phyloP scores from a whole-genome alignment of 2,329 filamentous ascomycete species.

The Aspergillus sp. region DNA sequence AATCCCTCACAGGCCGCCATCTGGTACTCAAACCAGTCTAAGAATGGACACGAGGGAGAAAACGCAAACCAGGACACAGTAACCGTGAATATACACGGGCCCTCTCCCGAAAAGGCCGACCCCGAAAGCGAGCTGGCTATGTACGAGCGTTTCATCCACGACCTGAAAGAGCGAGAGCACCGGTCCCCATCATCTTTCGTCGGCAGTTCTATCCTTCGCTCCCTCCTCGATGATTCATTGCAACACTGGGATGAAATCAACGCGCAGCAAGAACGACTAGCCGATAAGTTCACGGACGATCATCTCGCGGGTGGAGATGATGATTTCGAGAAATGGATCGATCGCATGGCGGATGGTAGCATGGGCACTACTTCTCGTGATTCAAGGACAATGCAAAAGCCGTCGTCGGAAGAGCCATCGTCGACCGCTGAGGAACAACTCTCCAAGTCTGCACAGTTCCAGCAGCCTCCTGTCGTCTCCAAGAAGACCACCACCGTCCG shows the following conservation, averaged over 20 bases:
- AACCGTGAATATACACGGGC: too few relatives aligned
- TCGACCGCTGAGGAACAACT: too few relatives aligned
- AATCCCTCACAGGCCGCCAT: conserved; percentile 13
- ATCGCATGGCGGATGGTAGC: conserved; percentile 17
- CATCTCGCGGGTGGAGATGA: conserved; percentile 2
- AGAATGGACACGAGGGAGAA: not conserved
- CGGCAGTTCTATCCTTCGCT: conserved; percentile 26
- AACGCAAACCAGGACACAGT: too few relatives aligned
- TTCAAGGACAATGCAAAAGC: conserved; percentile 8
- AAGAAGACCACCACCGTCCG: conserved; percentile 50
- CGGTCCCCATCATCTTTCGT: conserved; percentile 18
- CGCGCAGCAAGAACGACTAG: conserved; percentile 4
- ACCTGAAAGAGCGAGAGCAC: conserved; percentile 24
- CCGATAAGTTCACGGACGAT: not conserved
- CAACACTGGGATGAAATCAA: conserved; percentile 15
- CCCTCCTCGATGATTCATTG: conserved; percentile 25
- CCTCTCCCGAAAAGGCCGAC: too few relatives aligned
- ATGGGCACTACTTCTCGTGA: conserved; percentile 15
- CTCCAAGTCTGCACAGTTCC: too few relatives aligned
- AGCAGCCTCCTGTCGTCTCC: conserved; percentile 38
- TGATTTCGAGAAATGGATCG: conserved; percentile 19
- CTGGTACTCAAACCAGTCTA: not conserved
- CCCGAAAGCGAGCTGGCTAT: conserved; percentile 43
- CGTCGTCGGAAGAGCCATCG: too few relatives aligned
- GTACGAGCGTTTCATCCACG: conserved; percentile 42